Conservation (phyloP, 2,329 filamentous ascomycete species). For the Fusarium zealandicum region DNA sequence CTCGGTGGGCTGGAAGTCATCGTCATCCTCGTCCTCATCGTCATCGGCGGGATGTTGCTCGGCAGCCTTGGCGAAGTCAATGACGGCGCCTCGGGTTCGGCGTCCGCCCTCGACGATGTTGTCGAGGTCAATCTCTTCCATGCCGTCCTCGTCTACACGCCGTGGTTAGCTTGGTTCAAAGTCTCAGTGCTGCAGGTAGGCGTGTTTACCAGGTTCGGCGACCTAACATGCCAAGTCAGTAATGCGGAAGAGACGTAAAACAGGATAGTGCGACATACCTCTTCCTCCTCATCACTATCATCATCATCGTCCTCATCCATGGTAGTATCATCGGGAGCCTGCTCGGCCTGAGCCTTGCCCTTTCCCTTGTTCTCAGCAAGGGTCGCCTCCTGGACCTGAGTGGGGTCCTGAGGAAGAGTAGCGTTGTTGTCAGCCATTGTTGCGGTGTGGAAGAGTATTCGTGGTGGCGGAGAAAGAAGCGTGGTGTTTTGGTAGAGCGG, state of each 20-base stretch:
- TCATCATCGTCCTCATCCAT: conserved; percentile 80
- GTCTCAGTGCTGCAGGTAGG: conserved; percentile 6
- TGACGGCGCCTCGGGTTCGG: conserved; percentile 89
- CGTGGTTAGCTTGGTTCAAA: conserved; percentile 39
- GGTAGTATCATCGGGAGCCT: conserved; percentile 63
- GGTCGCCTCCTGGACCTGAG: conserved; percentile 47
- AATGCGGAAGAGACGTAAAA: background rate
- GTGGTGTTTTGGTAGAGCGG: conserved; percentile 13
- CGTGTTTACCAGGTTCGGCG: conserved; percentile 43
- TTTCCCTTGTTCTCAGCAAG: conserved; percentile 78
- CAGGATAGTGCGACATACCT: no score
- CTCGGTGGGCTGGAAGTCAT: conserved; percentile 69
- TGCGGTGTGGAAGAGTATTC: conserved; percentile 9
- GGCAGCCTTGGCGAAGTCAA: conserved; percentile 92
- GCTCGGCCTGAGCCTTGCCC: conserved; percentile 73
- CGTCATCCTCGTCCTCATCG: conserved; percentile 83
- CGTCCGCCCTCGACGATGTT: conserved; percentile 84
- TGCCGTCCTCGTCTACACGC: conserved; percentile 75
- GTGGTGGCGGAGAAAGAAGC: conserved; percentile 1
- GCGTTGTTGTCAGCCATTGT: conserved; percentile 60
- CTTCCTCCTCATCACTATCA: conserved; percentile 41
- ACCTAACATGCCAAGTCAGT: conserved; percentile 41
- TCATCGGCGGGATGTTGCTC: conserved; percentile 77
- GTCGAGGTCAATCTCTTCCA: conserved; percentile 88
- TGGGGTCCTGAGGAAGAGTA: conserved; percentile 56